Percentiles rank a stretch among this genome's conserved stretches.
These are phyloP conservation scores for Clarireedia hainanense DNA, from an alignment of 2,329 filamentous ascomycete species.

Conservation along the genomic window DNA sequence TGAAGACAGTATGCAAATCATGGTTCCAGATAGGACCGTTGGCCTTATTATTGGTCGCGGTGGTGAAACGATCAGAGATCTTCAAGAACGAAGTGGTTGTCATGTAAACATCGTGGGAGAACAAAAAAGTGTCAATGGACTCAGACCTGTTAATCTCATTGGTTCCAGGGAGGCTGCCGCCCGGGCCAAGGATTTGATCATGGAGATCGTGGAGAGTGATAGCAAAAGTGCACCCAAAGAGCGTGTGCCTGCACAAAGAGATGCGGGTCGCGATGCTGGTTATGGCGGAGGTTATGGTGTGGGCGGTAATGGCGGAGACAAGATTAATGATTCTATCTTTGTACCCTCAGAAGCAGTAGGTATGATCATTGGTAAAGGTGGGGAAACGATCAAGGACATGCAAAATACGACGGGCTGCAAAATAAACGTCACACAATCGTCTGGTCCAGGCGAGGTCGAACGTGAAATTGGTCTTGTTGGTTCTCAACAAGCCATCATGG, in stretches of 20 bases:
- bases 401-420: constrained; percentile 83
- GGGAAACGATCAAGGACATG: constrained; percentile 92
- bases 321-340: constrained; percentile 73
- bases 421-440: constrained; percentile 84
- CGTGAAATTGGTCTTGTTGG: constrained; percentile 84
- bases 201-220: constrained; percentile 92
- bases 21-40: constrained; percentile 90
- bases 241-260: constrained; percentile 35
- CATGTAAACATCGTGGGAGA: constrained; percentile 94
- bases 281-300: constrained; percentile 35
- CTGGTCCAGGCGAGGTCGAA: constrained; percentile 68
- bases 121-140: constrained; percentile 83
- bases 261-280: constrained; percentile 35
- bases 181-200: constrained; percentile 76
- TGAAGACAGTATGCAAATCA: constrained; percentile 83
- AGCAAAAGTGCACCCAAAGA: constrained; percentile 42
- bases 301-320: constrained; percentile 44
- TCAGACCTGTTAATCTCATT: constrained; percentile 85
- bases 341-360: constrained; percentile 88
- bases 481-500: constrained; percentile 65
- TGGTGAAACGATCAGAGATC: constrained; percentile 84
- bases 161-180: constrained; percentile 67
- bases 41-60: constrained; percentile 90
- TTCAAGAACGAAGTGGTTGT: constrained; percentile 87
- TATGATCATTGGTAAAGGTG: constrained; percentile 94